Conservation (phyloP, 1,139 yeast genomes). For the Zygosaccharomyces sapae region DNA sequence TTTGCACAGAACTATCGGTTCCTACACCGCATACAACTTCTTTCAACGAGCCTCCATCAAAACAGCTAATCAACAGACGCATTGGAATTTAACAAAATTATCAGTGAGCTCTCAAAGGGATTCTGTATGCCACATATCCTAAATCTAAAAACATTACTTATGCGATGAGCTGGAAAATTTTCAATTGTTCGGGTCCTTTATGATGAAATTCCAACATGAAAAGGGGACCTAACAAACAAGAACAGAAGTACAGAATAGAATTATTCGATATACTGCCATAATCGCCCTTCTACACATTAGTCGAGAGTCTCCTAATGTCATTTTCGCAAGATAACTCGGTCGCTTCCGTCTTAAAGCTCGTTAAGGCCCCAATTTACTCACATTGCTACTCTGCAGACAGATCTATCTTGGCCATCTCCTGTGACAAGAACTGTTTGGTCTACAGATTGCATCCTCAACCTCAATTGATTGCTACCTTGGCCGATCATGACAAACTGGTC, state of each 20-base stretch:
- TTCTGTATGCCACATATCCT: not conserved
- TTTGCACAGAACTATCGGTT: slow-evolving; percentile 64
- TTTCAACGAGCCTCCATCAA: slow-evolving; percentile 34
- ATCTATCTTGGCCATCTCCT: slow-evolving; percentile 71
- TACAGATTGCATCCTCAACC: slow-evolving; percentile 48
- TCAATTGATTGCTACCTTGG: slow-evolving; percentile 53
- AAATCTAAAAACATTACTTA: not conserved
- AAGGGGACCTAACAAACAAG: not conserved
- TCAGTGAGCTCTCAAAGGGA: not conserved
- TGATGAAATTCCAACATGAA: not conserved
- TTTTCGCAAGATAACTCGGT: slow-evolving; percentile 24
- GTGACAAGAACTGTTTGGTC: slow-evolving; percentile 70
- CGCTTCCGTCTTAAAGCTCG: slow-evolving; percentile 52
- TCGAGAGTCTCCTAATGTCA: slow-evolving; percentile 39
- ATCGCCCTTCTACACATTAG: slow-evolving; percentile 18
- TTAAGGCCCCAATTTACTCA: slow-evolving; percentile 83
- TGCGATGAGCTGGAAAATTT: slow-evolving; percentile 22
- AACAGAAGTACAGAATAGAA: not conserved
- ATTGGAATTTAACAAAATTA: slow-evolving; percentile 13
- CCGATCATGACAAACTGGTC: slow-evolving; percentile 90
- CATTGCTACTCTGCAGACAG: slow-evolving; percentile 79
- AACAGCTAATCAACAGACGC: slow-evolving; percentile 33
- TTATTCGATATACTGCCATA: not conserved
- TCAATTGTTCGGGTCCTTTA: slow-evolving; percentile 3
- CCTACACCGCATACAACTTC: slow-evolving; percentile 56